A percentile compares a stretch with the other conserved stretches of the same genome.
These are phyloP conservation scores for Ophiorrhiza pumila DNA, from an alignment of 257 asterid species.

Conservation along the genomic window DNA sequence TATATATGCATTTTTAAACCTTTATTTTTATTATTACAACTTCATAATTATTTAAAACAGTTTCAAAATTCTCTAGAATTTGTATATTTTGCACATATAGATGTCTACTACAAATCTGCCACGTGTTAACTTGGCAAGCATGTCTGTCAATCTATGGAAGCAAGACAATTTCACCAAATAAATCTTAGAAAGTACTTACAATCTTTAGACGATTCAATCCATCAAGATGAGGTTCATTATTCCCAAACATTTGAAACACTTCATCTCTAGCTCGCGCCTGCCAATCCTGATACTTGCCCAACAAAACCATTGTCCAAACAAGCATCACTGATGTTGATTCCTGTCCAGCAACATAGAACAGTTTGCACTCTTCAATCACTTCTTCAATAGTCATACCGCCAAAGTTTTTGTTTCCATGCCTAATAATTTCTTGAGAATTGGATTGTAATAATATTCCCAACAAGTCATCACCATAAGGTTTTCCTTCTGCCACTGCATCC, in stretches of 20 bases:
- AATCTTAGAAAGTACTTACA: constrained; percentile 17
- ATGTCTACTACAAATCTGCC: too few species aligned
- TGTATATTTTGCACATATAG: too few species aligned
- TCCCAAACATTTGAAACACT: constrained; percentile 33
- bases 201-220: constrained; percentile 31
- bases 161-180: not conserved
- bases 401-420: too few species aligned
- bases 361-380: constrained; percentile 46
- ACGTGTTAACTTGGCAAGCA: too few species aligned
- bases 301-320: constrained; percentile 39
- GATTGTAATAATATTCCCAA: constrained; percentile 34
- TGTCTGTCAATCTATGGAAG: too few species aligned
- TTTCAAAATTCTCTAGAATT: too few species aligned
- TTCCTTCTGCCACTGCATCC: constrained; percentile 20
- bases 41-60: too few species aligned
- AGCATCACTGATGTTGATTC: constrained; percentile 41
- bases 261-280: constrained; percentile 42
- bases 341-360: constrained; percentile 46
- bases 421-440: too few species aligned
- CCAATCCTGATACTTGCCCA: constrained; percentile 36
- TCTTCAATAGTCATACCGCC: constrained; percentile 35
- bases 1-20: too few species aligned
- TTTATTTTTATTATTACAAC: too few species aligned
- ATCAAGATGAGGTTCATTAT: constrained; percentile 19
- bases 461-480: constrained; percentile 25